Conservation (phyloP, 192 early-diverging fungal genomes). For the Globomyces pollinis-pini region DNA sequence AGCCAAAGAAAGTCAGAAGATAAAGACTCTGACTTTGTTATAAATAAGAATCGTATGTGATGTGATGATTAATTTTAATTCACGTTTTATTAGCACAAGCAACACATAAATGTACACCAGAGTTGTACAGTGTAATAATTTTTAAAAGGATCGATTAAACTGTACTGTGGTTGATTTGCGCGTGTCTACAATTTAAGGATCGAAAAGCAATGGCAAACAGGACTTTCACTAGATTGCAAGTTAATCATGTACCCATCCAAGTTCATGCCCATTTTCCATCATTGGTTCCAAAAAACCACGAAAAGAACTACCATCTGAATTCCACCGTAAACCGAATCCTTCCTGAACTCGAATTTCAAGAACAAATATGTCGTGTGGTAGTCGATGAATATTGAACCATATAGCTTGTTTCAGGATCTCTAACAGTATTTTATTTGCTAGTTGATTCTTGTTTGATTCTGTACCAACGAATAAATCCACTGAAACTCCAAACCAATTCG, state of each 20-base stretch:
- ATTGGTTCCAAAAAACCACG: constrained; percentile 2
- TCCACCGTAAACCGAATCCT: neutral
- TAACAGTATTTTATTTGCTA: neutral
- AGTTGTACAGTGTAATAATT: no score
- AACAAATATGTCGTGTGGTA: neutral
- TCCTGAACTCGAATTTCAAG: neutral
- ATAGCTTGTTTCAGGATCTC: neutral
- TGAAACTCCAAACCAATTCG: neutral
- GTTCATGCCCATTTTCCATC: constrained; percentile 4
- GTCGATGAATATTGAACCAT: neutral
- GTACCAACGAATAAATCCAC: neutral
- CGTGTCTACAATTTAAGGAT: no score
- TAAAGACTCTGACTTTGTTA: no score
- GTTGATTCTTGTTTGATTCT: neutral
- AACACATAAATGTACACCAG: no score
- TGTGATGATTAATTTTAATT: no score
- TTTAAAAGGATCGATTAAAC: no score
- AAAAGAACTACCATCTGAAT: neutral
- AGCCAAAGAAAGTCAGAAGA: no score
- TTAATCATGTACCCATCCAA: neutral
- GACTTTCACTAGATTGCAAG: no score
- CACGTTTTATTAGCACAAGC: no score
- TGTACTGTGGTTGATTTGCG: no score
- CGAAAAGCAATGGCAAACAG: no score
- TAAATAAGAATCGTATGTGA: no score